Conservation (phyloP, 768 basidiomycete species). For the Russula virescens region DNA sequence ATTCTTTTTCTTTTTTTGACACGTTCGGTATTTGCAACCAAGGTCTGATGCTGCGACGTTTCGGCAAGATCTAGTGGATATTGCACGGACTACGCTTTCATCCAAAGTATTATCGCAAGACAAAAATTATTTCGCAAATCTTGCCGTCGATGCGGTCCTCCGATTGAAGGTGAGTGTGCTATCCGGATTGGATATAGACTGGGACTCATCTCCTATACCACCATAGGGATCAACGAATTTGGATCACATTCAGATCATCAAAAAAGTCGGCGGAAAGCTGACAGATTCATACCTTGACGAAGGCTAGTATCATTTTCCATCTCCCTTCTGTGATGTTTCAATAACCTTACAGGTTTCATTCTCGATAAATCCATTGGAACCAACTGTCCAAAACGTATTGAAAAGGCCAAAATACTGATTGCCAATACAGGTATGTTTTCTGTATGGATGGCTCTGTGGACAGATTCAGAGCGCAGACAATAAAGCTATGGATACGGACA, state of each 20-base stretch:
- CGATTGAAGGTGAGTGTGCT: conserved; percentile 63
- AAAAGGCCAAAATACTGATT: conserved; percentile 93
- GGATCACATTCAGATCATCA: conserved; percentile 98
- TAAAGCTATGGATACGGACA: conserved; percentile 98
- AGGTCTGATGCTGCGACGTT: conserved; percentile 67
- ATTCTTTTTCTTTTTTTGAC: background rate
- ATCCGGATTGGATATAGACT: background rate
- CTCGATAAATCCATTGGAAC: conserved; percentile 93
- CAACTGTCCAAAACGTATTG: conserved; percentile 91
- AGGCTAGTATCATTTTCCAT: conserved; percentile 41
- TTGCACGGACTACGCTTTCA: conserved; percentile 91
- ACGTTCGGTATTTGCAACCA: conserved; percentile 27
- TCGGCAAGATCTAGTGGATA: conserved; percentile 90
- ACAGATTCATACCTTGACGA: conserved; percentile 98
- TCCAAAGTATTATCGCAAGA: conserved; percentile 96
- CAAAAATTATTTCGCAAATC: conserved; percentile 96
- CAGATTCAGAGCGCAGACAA: conserved; percentile 4
- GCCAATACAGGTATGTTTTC: conserved; percentile 86
- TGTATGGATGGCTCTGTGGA: background rate
- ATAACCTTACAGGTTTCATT: conserved; percentile 69
- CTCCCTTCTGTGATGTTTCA: background rate
- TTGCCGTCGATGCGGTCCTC: conserved; percentile 95
- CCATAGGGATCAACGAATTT: conserved; percentile 87
- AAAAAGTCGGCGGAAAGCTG: conserved; percentile 98
- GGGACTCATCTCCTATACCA: background rate